A percentile compares a stretch with the other conserved stretches of the same genome.
phyloP scores from a whole-genome alignment of 768 basidiomycete species.

The Boletus fagicola region DNA sequence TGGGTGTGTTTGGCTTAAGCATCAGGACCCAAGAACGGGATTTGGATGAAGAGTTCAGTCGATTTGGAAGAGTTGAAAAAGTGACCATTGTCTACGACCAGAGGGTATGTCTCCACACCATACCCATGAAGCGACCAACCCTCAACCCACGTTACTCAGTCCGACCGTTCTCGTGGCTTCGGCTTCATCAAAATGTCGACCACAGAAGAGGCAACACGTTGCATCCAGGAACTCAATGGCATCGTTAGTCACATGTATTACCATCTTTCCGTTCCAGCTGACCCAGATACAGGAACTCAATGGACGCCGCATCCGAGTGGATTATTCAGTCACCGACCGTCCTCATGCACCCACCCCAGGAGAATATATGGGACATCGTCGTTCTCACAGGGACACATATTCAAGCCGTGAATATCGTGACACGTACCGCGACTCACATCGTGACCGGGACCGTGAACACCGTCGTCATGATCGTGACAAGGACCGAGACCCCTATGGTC shows the following conservation, averaged over 20 bases:
- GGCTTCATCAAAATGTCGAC: conserved; percentile 94
- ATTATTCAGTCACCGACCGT: conserved; percentile 91
- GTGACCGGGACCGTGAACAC: conserved; percentile 48
- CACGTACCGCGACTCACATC: conserved; percentile 42
- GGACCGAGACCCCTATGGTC: conserved; percentile 64
- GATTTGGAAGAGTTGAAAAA: conserved; percentile 89
- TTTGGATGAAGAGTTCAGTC: conserved; percentile 89
- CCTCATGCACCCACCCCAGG: conserved; percentile 97
- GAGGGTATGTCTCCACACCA: conserved; percentile 53
- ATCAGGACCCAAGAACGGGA: conserved; percentile 93
- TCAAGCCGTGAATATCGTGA: conserved; percentile 46
- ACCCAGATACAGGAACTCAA: conserved; percentile 70
- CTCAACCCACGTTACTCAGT: conserved; percentile 44
- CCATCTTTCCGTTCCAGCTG: neutral
- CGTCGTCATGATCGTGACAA: conserved; percentile 43
- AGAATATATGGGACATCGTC: conserved; percentile 94
- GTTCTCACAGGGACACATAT: conserved; percentile 48
- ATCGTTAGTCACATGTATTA: conserved; percentile 52
- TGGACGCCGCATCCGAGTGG: conserved; percentile 93
- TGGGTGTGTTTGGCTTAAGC: conserved; percentile 98
- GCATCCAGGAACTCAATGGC: conserved; percentile 90
- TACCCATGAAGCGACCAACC: conserved; percentile 7
- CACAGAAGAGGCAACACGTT: conserved; percentile 83
- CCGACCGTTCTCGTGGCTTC: conserved; percentile 95
- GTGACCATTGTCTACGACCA: conserved; percentile 97